Evolutionary conservation across 2,329 filamentous ascomycete species (phyloP).

Genomic region (Cladorrhinum sp.): DNA sequence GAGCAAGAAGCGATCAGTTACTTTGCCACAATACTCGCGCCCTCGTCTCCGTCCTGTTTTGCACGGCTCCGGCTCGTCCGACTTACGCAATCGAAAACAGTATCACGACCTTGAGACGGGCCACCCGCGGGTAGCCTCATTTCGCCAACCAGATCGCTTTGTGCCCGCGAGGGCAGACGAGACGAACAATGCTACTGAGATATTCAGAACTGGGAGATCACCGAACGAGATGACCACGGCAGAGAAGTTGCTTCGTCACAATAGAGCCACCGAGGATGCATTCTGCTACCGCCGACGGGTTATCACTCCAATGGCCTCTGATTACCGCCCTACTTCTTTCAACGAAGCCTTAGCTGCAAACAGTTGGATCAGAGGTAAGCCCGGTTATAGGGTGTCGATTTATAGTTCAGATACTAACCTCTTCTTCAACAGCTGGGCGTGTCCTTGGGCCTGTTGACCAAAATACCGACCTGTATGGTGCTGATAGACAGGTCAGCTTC

Average conservation of each 20-base stretch:
- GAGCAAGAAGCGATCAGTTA: conserved; percentile 13
- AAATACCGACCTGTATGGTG: conserved; percentile 18
- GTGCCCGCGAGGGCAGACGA: conserved; percentile 42
- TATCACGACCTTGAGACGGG: conserved; percentile 26
- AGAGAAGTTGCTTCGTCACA: conserved; percentile 46
- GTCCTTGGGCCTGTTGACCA: conserved; percentile 29
- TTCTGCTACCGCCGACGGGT: conserved; percentile 39
- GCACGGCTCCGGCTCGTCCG: conserved; percentile 12
- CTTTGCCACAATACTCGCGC: conserved; percentile 15
- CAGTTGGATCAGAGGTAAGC: conserved; percentile 27
- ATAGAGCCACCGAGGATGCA: conserved; percentile 40
- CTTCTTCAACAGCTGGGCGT: conserved; percentile 21
- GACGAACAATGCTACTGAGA: conserved; percentile 38
- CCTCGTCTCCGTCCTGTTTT: conserved; percentile 15
- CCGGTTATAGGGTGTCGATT: not conserved
- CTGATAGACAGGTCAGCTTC: conserved; percentile 54
- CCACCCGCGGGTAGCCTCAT: conserved; percentile 6
- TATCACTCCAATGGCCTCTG: conserved; percentile 27
- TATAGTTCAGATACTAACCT: not conserved
- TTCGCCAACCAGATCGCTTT: conserved; percentile 46
- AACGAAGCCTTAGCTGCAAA: conserved; percentile 25
- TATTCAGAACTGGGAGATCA: conserved; percentile 45
- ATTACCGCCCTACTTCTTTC: conserved; percentile 27
- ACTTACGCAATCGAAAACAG: not conserved
- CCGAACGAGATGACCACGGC: conserved; percentile 40